Evolutionary conservation across 2,329 filamentous ascomycete genomes (phyloP).

Genomic region (Monilinia vaccinii-corymbosi): DNA sequence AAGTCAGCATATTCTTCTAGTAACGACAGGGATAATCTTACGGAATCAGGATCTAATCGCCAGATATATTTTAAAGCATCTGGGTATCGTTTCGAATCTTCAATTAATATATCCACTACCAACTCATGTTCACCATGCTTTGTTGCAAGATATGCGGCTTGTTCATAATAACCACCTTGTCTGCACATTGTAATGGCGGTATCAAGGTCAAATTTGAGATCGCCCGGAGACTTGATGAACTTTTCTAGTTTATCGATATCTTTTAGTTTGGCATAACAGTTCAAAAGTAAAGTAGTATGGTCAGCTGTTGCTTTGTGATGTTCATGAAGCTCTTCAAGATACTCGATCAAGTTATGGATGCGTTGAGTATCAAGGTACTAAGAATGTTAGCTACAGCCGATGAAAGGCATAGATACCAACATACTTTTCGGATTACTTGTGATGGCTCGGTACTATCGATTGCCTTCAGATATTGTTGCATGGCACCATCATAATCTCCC

Average conservation of each 20-base stretch:
- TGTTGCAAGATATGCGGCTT: slow-evolving; percentile 89
- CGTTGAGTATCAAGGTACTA: slow-evolving; percentile 92
- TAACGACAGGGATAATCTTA: slow-evolving; percentile 35
- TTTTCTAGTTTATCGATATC: slow-evolving; percentile 93
- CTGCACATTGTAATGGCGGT: slow-evolving; percentile 97
- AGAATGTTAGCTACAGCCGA: slow-evolving; percentile 24
- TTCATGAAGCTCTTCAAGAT: slow-evolving; percentile 91
- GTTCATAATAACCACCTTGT: slow-evolving; percentile 93
- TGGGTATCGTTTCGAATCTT: slow-evolving; percentile 83
- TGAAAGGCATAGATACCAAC: background rate
- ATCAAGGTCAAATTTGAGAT: slow-evolving; percentile 92
- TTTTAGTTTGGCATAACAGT: slow-evolving; percentile 97
- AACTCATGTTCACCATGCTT: slow-evolving; percentile 91
- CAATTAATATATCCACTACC: slow-evolving; percentile 90
- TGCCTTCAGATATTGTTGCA: slow-evolving; percentile 94
- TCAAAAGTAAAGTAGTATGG: slow-evolving; percentile 87
- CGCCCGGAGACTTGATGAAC: slow-evolving; percentile 92
- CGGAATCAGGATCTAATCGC: slow-evolving; percentile 68
- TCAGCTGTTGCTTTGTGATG: slow-evolving; percentile 89
- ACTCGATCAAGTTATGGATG: slow-evolving; percentile 95
- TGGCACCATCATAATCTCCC: slow-evolving; percentile 93
- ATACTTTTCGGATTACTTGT: slow-evolving; percentile 84
- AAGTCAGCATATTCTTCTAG: slow-evolving; percentile 7
- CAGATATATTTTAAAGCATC: slow-evolving; percentile 90
- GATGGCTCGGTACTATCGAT: slow-evolving; percentile 96